Evolutionary conservation across 2,329 filamentous ascomycete genomes (phyloP), one percentile per base, ranked within the genome.

Genomic region (Penicillium glabrum): DNA sequence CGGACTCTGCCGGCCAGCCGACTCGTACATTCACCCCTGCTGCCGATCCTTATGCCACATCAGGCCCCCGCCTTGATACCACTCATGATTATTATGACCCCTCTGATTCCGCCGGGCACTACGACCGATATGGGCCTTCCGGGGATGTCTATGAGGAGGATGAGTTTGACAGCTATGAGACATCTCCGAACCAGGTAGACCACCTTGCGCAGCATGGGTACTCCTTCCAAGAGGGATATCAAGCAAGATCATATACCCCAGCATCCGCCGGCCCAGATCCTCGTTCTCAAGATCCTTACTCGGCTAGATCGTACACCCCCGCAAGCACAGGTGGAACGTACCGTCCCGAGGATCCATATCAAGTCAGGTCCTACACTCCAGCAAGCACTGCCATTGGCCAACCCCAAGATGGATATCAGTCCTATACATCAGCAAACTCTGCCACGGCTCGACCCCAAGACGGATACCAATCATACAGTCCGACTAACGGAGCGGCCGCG

Each of bases 11-110:
- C 24, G 54, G 56, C 8, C 62, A 51, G 10, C 52, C 67, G 5
- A 67, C 68, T 39, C 63, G 59, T 14, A 50, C 62, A 0, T 67
- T 64, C 39, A 65, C 53, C 19, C 61, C 66, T 16, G 62, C 61
- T 5, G 51, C 50, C 19, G 66, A 65, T 49, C 61, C 66, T 3
- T 63, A 65, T 53, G 46, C 58, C 21, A 64, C 62, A n/a, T 57
- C 62, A 7, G 21, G 1, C 10, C 33, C 29, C 13, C 19, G 6
- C 9, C 14, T n/a, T 7, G 44, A 61, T 19, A 64, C 63, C 3
- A 58, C 65, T n/a, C 58, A 59, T 14, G 9, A 21, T 46, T 13
- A 47, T 49, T 43, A 13, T 14, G 19, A 45, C 13, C 31, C 41
- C 6, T 35, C 51, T 10, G 46, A 57, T 41, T 31, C 52, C 11